A percentile compares a stretch with the other conserved stretches of the same genome.
phyloP scores from a whole-genome alignment of 495 filamentous ascomycete genomes.

The Aspergillus ostianus region DNA sequence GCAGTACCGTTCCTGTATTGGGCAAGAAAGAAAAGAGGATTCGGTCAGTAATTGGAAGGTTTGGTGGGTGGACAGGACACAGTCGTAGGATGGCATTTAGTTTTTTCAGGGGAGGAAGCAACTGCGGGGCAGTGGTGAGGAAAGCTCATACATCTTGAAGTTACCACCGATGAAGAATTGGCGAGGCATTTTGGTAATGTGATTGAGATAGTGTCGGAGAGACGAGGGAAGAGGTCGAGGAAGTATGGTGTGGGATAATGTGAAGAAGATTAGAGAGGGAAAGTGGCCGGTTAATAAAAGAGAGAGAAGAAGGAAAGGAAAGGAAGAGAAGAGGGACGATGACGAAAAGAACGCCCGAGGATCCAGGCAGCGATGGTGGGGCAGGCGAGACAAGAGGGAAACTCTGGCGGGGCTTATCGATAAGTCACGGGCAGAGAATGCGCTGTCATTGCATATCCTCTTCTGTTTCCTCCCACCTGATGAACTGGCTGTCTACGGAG shows the following conservation, averaged over 20 bases:
- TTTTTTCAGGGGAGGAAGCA: constrained; percentile 14
- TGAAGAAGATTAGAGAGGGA: constrained; percentile 3
- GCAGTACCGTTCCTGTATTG: constrained; percentile 81
- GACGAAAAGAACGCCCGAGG: constrained; percentile 17
- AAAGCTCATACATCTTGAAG: constrained; percentile 85
- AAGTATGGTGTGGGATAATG: too few species aligned
- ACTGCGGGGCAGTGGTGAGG: constrained; percentile 21
- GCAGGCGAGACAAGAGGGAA: constrained; percentile 4
- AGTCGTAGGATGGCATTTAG: neutral
- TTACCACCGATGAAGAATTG: constrained; percentile 99
- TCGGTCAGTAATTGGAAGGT: neutral
- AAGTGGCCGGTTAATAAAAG: constrained; percentile 4
- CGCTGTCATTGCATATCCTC: constrained; percentile 5
- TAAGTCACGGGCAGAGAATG: constrained; percentile 9
- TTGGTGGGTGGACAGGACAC: constrained; percentile 14
- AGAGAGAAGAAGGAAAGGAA: constrained; percentile 11
- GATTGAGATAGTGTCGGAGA: neutral
- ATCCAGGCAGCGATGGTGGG: constrained; percentile 21
- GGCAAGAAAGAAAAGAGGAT: neutral
- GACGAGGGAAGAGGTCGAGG: too few species aligned
- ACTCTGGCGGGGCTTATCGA: constrained; percentile 25
- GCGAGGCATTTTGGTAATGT: constrained; percentile 66
- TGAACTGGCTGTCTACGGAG: neutral
- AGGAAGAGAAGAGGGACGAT: constrained; percentile 11
- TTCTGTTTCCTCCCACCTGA: neutral